These are phyloP conservation scores for Polychytrium aggregatum DNA, from an alignment of 192 early-diverging fungal species.

Conservation along the genomic window DNA sequence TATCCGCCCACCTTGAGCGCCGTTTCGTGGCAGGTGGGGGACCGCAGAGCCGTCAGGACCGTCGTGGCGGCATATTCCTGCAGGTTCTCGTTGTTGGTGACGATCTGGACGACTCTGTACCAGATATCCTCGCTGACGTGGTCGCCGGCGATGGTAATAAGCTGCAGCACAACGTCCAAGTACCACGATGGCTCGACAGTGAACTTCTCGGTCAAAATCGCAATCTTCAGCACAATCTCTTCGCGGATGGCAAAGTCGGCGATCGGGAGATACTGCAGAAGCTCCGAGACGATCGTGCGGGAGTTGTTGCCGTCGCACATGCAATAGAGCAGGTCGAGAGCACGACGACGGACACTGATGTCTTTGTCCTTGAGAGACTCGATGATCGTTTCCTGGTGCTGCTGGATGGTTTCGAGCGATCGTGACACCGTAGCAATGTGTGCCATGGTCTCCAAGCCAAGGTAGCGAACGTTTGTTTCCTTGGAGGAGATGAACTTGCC, in stretches of 20 bases:
- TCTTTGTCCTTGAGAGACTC: slow-evolving; percentile 92
- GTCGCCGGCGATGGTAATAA: slow-evolving; percentile 91
- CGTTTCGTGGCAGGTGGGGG: slow-evolving; percentile 90
- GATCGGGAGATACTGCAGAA: slow-evolving; percentile 79
- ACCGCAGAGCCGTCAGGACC: slow-evolving; percentile 60
- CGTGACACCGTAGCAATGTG: slow-evolving; percentile 65
- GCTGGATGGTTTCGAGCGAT: slow-evolving; percentile 70
- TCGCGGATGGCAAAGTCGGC: slow-evolving; percentile 87
- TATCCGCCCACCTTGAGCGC: slow-evolving; percentile 92
- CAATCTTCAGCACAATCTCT: slow-evolving; percentile 98
- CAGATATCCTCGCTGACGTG: slow-evolving; percentile 95
- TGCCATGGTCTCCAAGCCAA: slow-evolving; percentile 95
- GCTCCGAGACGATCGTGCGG: slow-evolving; percentile 76
- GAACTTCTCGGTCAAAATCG: slow-evolving; percentile 96
- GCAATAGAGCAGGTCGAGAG: slow-evolving; percentile 88
- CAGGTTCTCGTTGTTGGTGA: slow-evolving; percentile 89
- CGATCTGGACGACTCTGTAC: slow-evolving; percentile 95
- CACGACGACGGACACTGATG: slow-evolving; percentile 89
- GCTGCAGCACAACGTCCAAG: slow-evolving; percentile 91
- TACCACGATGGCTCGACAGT: slow-evolving; percentile 98
- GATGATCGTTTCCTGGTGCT: slow-evolving; percentile 62
- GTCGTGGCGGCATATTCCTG: slow-evolving; percentile 90
- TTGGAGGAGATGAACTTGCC: slow-evolving; percentile 85
- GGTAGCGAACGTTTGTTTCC: slow-evolving; percentile 95
- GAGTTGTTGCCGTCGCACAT: slow-evolving; percentile 92